Evolutionary conservation across 176 grass and related monocot genomes (phyloP).

Genomic region (Musa troglodytarum): DNA sequence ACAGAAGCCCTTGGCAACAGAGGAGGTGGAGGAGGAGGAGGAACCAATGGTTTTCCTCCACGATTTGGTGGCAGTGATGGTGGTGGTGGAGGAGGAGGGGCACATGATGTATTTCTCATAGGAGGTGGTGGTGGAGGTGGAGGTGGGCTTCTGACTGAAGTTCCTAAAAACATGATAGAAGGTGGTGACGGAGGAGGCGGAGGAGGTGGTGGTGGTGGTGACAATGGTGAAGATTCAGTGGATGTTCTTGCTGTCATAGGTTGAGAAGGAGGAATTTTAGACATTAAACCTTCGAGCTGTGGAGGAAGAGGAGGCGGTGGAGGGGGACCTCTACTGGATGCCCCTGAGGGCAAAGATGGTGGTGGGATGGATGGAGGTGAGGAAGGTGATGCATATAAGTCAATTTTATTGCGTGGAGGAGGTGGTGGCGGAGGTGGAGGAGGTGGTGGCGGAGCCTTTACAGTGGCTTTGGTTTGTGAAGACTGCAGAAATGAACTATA

Average conservation of each 20-base stretch:
- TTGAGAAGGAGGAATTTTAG: neutral
- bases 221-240: neutral
- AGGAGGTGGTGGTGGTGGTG: slow-evolving; percentile 7
- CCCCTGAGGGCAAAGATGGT: slow-evolving; percentile 1
- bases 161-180: slow-evolving; percentile 11
- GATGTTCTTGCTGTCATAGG: neutral
- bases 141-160: neutral
- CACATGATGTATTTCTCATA: neutral
- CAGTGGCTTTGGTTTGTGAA: slow-evolving; percentile 19
- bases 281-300: neutral
- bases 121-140: slow-evolving; percentile 17
- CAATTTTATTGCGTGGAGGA: neutral
- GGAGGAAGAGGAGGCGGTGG: neutral
- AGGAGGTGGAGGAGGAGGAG: slow-evolving; percentile 15
- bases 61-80: neutral
- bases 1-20: neutral
- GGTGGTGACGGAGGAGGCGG: slow-evolving; percentile 17
- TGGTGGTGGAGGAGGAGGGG: slow-evolving; percentile 15
- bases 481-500: neutral
- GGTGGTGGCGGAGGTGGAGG: slow-evolving; percentile 26
- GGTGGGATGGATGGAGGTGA: neutral
- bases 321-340: neutral
- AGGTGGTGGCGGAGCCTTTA: slow-evolving; percentile 26
- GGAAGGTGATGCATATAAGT: slow-evolving; percentile 16
- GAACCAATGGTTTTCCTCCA: neutral